Conservation (phyloP, 257 asterid species). For the Petrea volubilis region DNA sequence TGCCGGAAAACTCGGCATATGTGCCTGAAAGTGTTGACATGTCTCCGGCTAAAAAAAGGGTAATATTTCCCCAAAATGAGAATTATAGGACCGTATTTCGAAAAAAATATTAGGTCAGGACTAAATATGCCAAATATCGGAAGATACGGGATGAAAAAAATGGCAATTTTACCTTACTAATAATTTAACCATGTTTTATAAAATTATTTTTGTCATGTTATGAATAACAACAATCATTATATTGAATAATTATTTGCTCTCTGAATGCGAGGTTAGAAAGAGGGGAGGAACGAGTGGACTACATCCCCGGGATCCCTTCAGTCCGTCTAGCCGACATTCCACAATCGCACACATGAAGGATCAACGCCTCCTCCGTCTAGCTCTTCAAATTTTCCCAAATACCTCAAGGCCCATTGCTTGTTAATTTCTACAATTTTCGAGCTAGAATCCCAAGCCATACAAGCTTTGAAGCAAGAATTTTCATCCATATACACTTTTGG, state of each 20-base stretch:
- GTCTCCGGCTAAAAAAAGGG: too few relatives aligned
- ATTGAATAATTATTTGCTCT: neutral
- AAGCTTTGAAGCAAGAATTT: constrained; percentile 42
- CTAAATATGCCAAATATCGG: too few relatives aligned
- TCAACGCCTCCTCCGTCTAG: constrained; percentile 26
- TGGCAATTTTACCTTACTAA: too few relatives aligned
- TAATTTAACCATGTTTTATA: too few relatives aligned
- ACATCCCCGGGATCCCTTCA: constrained; percentile 49
- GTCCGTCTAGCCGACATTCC: constrained; percentile 50
- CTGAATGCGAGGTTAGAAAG: constrained; percentile 35
- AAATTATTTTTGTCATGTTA: too few relatives aligned
- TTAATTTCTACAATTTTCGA: constrained; percentile 46
- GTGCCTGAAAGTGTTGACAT: too few relatives aligned
- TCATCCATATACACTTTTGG: constrained; percentile 60
- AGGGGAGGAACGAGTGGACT: constrained; percentile 49
- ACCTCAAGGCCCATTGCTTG: constrained; percentile 43
- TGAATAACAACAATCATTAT: too few relatives aligned
- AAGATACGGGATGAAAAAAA: too few relatives aligned
- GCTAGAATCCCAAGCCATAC: constrained; percentile 48
- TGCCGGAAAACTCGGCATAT: too few relatives aligned
- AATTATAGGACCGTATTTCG: too few relatives aligned
- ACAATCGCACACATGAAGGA: constrained; percentile 33
- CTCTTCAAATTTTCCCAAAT: constrained; percentile 16
- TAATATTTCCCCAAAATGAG: too few relatives aligned
- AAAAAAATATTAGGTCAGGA: too few relatives aligned